Conservation (phyloP, 192 early-diverging fungal genomes). For the Umbelopsis sp. region DNA sequence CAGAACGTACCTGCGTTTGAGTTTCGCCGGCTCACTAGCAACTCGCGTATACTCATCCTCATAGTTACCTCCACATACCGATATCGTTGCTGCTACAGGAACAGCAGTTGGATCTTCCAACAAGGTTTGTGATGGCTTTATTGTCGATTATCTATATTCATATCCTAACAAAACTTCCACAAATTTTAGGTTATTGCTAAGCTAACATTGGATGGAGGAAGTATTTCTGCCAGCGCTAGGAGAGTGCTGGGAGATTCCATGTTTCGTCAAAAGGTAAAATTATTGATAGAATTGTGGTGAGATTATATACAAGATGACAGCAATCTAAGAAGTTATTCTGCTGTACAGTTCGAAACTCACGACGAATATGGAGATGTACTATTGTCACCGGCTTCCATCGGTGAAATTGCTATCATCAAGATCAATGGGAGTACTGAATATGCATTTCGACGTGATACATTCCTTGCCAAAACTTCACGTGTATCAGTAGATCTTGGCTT, state of each 20-base stretch:
- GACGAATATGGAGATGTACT: conserved; percentile 63
- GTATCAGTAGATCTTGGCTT: conserved; percentile 52
- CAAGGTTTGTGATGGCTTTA: conserved; percentile 27
- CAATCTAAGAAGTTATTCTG: too few relatives aligned
- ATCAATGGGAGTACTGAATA: conserved; percentile 59
- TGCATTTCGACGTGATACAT: conserved; percentile 63
- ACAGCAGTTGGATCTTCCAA: conserved; percentile 55
- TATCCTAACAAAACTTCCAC: neutral
- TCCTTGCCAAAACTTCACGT: conserved; percentile 62
- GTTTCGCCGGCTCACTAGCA: too few relatives aligned
- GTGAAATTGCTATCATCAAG: conserved; percentile 65
- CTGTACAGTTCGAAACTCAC: conserved; percentile 66
- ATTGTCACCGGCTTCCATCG: conserved; percentile 61
- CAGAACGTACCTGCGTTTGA: neutral
- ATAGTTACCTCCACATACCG: conserved; percentile 57
- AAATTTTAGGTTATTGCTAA: conserved; percentile 30
- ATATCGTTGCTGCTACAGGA: conserved; percentile 55
- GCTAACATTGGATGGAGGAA: conserved; percentile 34
- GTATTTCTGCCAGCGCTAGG: conserved; percentile 33
- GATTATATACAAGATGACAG: neutral
- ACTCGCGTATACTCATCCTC: conserved; percentile 13
- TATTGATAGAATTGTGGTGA: neutral
- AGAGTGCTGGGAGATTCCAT: conserved; percentile 37
- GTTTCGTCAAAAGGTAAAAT: conserved; percentile 46
- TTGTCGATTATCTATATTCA: neutral